Base-by-base conservation (phyloP, 768 basidiomycete species). In the Xerocomus spinulosus region DNA sequence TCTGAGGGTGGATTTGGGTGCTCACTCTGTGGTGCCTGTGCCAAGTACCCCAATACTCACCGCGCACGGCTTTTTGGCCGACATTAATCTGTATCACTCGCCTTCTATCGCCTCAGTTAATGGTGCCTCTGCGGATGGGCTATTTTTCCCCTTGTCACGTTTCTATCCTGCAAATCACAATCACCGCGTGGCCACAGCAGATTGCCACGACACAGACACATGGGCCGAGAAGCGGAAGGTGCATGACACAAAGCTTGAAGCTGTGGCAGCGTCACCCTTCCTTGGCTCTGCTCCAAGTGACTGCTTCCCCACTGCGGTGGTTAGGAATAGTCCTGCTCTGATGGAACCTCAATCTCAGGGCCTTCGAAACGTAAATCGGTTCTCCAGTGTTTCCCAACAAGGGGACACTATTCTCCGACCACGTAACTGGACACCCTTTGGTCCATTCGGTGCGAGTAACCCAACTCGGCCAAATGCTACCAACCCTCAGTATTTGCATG, bases 201-300 rank as follows among this genome's bases (percentile, higher is more conserved):
- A 40, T 43, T 10, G 44, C 64, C 67, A 67, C 62, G 64, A 64
- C 51, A 54, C 25, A 25, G 50, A 52, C 48, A 44, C 64, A 49
- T 68, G 67, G 52, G 9, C 37, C 12, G 42, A 30, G 20, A 47
- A 51, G 44, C 29, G 34, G 21, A 37, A 46, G 28, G 35, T 33
- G 30, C 53, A 46, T 35, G 52, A 55, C 50, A 49, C 35, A 18
- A 42, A 43, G 37, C 21, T 39, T 35, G 35, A 34, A 46, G 52
- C 42, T 50, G 52, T 43, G 32, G 42, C 32, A 12, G 26, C 44
- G 32, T 49, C 55, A 18, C 32, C 51, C 35, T 40, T 55, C 46
- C 49, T 50, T 46, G 47, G 37, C 37, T 45, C 42, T 37, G 23
- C 21, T 23, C 24, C 41, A 39, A 42, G 21, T 38, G 21, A 51